Evolutionary conservation across 75 land plant species (phyloP), one percentile per base, ranked within the genome.

Genomic region (Azolla pinnata): DNA sequence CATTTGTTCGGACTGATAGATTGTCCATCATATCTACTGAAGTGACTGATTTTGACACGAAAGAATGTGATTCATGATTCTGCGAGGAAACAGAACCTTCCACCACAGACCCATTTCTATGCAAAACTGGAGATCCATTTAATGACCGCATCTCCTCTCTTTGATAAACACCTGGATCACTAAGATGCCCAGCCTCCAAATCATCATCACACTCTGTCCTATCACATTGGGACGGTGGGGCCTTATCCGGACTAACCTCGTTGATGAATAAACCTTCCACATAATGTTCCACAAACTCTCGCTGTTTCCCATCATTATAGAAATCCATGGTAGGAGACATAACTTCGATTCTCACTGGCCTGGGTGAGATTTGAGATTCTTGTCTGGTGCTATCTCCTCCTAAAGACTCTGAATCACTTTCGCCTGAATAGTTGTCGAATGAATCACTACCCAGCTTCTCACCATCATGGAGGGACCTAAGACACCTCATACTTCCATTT

Each of bases 81-180:
- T 4, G 17, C n/a, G 49, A 23, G 14, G 49, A 46, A 18, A 46
- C 14, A 46, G 49, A 46, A 46, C 49, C 49, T 18, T 17, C 49
- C 4, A 4, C 2, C 10, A 3, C 2, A 4, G 49, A 18, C 2
- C 2, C 49, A 3, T 3, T 3, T 17, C n/a, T n/a, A n/a, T n/a
- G n/a, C n/a, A n/a, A n/a, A n/a, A n/a, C n/a, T n/a, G n/a, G 4
- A 4, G 49, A 18, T 4, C 2, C 49, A 3, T 3, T 3, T 17
- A 23, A 17, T 23, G 49, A 14, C 49, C 2, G n/a, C 49, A 18
- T 3, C 17, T 18, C 12, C 4, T 46, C 49, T 14, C 49, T 46
- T 46, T 18, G 2, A 46, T 46, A 46, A 46, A 46, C n/a, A 4
- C 49, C 49, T 18, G 49, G 49, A 46, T 46, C 49, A 46, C 49